Evolutionary conservation across 345 rosid species (phyloP).

Genomic region (Microthlaspi erraticum): DNA sequence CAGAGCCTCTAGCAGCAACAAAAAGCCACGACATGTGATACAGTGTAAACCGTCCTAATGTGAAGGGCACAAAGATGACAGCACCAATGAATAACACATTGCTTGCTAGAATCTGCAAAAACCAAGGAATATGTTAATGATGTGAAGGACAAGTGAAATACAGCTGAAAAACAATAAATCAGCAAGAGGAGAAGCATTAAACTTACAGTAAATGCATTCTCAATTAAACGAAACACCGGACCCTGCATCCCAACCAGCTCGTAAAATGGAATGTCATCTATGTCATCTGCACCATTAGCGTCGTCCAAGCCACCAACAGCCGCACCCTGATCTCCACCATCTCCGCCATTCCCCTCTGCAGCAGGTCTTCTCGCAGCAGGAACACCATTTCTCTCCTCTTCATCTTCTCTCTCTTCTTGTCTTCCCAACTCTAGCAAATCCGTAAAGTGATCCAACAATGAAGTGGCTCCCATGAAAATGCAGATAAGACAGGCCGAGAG

Average conservation of each 20-base stretch:
- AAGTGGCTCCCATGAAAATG: conserved; percentile 96
- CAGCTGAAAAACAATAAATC: not conserved
- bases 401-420: conserved; percentile 96
- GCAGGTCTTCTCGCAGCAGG: conserved; percentile 79
- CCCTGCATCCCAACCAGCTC: conserved; percentile 99
- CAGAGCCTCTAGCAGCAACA: conserved; percentile 78
- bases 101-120: conserved; percentile 88
- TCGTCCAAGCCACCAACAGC: conserved; percentile 95
- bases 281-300: conserved; percentile 99
- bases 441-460: conserved; percentile 92
- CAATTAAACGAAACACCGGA: conserved; percentile 98
- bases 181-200: conserved; percentile 12
- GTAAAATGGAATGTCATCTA: conserved; percentile 98
- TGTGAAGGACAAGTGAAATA: conserved; percentile 8
- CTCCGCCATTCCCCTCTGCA: conserved; percentile 83
- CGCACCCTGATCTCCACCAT: conserved; percentile 77
- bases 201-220: conserved; percentile 98
- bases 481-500: conserved; percentile 95
- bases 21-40: conserved; percentile 78
- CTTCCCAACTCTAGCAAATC: conserved; percentile 94
- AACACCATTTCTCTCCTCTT: conserved; percentile 88
- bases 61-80: conserved; percentile 88
- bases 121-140: not conserved
- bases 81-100: conserved; percentile 96
- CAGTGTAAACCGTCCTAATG: conserved; percentile 72